Percentiles rank a stretch among this genome's conserved stretches.
These are phyloP conservation scores for Penicillium sp. DNA, from an alignment of 2,329 filamentous ascomycete genomes.

Conservation along the genomic window DNA sequence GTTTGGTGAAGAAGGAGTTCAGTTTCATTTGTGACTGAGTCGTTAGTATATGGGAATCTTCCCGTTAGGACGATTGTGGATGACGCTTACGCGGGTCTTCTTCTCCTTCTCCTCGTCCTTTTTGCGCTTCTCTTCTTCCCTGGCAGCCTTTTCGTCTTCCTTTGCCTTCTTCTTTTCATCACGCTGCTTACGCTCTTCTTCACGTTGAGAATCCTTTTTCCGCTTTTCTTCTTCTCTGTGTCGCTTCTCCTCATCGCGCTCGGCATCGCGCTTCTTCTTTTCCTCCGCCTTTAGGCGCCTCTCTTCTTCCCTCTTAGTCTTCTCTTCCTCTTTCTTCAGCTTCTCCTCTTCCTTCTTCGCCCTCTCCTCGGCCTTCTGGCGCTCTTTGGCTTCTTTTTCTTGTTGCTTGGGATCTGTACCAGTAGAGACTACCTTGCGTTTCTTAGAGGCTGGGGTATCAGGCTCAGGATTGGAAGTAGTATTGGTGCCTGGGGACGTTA, in stretches of 20 bases:
- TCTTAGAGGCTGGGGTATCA: slow-evolving; percentile 25
- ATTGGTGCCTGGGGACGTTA: neutral
- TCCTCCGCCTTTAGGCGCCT: slow-evolving; percentile 27
- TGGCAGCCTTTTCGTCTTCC: slow-evolving; percentile 46
- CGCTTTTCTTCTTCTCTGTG: slow-evolving; percentile 25
- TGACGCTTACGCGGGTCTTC: slow-evolving; percentile 45
- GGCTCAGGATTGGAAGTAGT: slow-evolving; percentile 11
- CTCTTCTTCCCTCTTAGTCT: slow-evolving; percentile 34
- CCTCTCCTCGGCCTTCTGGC: slow-evolving; percentile 32
- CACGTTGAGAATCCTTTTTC: slow-evolving; percentile 37
- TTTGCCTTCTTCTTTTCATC: slow-evolving; percentile 47
- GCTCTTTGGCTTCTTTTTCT: slow-evolving; percentile 37
- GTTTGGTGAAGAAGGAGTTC: slow-evolving; percentile 52
- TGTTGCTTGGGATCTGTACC: slow-evolving; percentile 37
- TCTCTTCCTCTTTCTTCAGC: slow-evolving; percentile 33
- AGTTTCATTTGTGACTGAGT: slow-evolving; percentile 51
- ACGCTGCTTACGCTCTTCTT: slow-evolving; percentile 49
- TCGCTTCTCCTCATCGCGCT: slow-evolving; percentile 35
- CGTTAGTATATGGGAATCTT: slow-evolving; percentile 15
- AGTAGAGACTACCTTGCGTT: slow-evolving; percentile 28
- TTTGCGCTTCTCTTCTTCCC: slow-evolving; percentile 49
- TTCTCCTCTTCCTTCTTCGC: slow-evolving; percentile 28
- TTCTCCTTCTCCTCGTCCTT: slow-evolving; percentile 51
- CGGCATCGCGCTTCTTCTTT: slow-evolving; percentile 27
- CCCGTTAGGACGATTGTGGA: neutral